A percentile compares a stretch with the other conserved stretches of the same genome.
Evolutionary conservation across 2,329 filamentous ascomycete species (phyloP).

Genomic region (Fusarium denticulatum): DNA sequence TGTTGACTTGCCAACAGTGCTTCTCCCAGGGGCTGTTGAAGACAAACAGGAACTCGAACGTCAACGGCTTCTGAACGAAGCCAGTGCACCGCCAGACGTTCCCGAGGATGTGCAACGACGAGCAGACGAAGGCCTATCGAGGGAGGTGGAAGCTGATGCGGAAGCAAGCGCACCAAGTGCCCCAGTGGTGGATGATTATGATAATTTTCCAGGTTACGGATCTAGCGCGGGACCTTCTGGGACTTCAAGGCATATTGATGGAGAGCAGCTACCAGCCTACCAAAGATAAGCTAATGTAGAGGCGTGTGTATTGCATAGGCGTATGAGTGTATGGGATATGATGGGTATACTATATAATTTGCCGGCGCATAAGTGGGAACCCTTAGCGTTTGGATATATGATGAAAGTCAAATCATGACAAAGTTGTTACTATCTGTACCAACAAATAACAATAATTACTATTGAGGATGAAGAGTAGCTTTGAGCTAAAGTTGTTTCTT

Average conservation of each 20-base stretch:
- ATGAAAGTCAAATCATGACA: slow-evolving; percentile 25
- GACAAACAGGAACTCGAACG: slow-evolving; percentile 85
- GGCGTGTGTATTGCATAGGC: slow-evolving; percentile 18
- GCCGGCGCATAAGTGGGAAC: slow-evolving; percentile 7
- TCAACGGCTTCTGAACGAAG: slow-evolving; percentile 69
- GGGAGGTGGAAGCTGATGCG: slow-evolving; percentile 33
- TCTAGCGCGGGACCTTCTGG: slow-evolving; percentile 41
- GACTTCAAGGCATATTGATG: slow-evolving; percentile 20
- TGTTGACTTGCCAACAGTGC: slow-evolving; percentile 45
- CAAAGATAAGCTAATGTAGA: slow-evolving; percentile 45
- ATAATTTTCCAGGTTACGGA: slow-evolving; percentile 55
- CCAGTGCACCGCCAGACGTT: slow-evolving; percentile 70
- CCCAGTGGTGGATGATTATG: slow-evolving; percentile 66
- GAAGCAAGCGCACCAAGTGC: slow-evolving; percentile 70
- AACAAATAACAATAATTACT: neutral
- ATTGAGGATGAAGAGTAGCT: neutral
- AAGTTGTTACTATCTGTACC: slow-evolving; percentile 8
- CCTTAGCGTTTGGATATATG: slow-evolving; percentile 31
- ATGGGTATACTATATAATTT: slow-evolving; percentile 22
- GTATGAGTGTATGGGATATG: slow-evolving; percentile 16
- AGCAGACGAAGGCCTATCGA: slow-evolving; percentile 45
- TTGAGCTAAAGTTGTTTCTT: neutral
- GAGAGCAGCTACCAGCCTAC: slow-evolving; percentile 54
- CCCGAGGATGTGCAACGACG: slow-evolving; percentile 61
- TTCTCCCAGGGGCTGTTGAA: slow-evolving; percentile 57